Evolutionary conservation across 331 rosid species (phyloP), one percentile per base, ranked within the genome.

Genomic region (Arachis monticola): DNA sequence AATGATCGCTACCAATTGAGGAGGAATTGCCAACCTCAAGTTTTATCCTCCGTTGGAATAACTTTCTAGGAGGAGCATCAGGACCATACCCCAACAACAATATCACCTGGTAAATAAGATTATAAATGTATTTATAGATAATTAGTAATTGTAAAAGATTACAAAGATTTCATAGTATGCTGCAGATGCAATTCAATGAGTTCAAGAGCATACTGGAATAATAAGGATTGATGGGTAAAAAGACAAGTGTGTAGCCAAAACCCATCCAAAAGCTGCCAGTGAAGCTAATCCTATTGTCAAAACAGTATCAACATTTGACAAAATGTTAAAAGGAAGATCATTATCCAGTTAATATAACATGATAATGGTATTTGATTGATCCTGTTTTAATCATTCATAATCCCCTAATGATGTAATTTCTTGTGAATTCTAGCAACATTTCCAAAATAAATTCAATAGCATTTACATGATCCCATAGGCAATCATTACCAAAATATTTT

Each of bases 241-340:
- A 74, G 99, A 94, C 67, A 92, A 77, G 82, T 94, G 97, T 42
- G 97, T 84, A 46, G 99, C 97, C 91, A 88, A 74, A 84, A 95
- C 96, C 97, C 91, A 95, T 60, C 99, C 97, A 84, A 92, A 92
- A 76, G 99, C 99, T 10, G 97, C 97, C 83, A 92, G 66, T 1
- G 91, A 86, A 76, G 87, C 89, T 68, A 79, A 64, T 77, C 97
- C 99, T 92, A 83, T 77, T 76, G 63, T 74, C 80, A 79, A 61
- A 75, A 72, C 77, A 85, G 45, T 60, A 72, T 50, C 69, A 72
- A 72, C 61, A 69, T 76, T 41, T 79, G 73, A 68, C 41, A 41
- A 42, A 48, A 40, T 60, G 41, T 47, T 57, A 61, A 53, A 38
- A 48, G 71, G 69, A 75, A 60, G 56, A 84, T 69, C 42, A 50